Evolutionary conservation across 768 basidiomycete genomes (phyloP).

Genomic region (Mycena albidolilacea): DNA sequence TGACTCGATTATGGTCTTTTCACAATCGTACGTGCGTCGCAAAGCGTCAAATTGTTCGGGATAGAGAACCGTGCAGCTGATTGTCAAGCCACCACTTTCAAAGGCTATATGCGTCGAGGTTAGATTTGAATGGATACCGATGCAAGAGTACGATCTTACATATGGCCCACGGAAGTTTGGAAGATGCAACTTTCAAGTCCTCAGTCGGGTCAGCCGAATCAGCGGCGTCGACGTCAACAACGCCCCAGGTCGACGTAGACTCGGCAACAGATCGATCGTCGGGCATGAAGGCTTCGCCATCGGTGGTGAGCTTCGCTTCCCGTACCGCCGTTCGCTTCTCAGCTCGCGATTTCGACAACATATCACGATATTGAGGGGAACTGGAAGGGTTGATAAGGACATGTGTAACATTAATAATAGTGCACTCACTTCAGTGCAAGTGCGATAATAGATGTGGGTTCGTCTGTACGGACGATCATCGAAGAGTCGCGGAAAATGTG

Average conservation of each 20-base stretch:
- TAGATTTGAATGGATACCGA: constrained; percentile 26
- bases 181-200: constrained; percentile 81
- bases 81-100: constrained; percentile 90
- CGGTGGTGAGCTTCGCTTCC: constrained; percentile 67
- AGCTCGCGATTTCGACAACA: constrained; percentile 82
- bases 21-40: constrained; percentile 93
- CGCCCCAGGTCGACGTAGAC: constrained; percentile 92
- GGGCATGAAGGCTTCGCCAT: constrained; percentile 93
- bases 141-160: constrained; percentile 61
- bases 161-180: constrained; percentile 86
- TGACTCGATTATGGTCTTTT: constrained; percentile 94
- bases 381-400: constrained; percentile 54
- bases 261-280: constrained; percentile 88
- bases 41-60: constrained; percentile 98
- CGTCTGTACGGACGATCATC: constrained; percentile 96
- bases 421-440: constrained; percentile 85
- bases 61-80: constrained; percentile 95
- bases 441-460: constrained; percentile 98
- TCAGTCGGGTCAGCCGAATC: constrained; percentile 82
- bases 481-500: constrained; percentile 96
- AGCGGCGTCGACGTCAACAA: constrained; percentile 84
- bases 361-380: constrained; percentile 86
- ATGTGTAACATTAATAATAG: neutral
- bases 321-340: constrained; percentile 77
- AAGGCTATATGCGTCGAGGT: constrained; percentile 70